These are phyloP conservation scores for Torulaspora maleeae DNA, from an alignment of 805 yeast genomes.

Conservation along the genomic window DNA sequence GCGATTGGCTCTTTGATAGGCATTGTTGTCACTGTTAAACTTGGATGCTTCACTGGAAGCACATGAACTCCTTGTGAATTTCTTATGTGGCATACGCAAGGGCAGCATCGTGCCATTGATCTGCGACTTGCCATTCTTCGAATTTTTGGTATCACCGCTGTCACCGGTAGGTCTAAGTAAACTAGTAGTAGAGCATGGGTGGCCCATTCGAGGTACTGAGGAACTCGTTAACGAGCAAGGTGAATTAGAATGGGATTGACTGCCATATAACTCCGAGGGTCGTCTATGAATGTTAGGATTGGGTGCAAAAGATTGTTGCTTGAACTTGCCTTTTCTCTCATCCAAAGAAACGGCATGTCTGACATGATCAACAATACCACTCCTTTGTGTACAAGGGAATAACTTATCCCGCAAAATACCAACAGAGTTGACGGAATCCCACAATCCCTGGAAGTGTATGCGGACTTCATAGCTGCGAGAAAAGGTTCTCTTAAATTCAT, in stretches of 20 bases:
- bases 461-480: slow-evolving; percentile 40
- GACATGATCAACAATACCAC: slow-evolving; percentile 50
- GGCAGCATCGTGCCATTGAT: background rate
- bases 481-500: slow-evolving; percentile 53
- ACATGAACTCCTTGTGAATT: background rate
- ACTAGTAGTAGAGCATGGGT: background rate
- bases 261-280: slow-evolving; percentile 21
- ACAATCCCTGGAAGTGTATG: slow-evolving; percentile 59
- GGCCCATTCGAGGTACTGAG: background rate
- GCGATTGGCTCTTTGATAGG: background rate
- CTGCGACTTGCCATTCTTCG: background rate
- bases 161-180: background rate
- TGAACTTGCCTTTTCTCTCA: slow-evolving; percentile 61
- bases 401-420: slow-evolving; percentile 54
- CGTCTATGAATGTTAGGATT: slow-evolving; percentile 36
- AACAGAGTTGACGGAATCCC: slow-evolving; percentile 66
- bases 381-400: slow-evolving; percentile 54
- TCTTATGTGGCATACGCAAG: too few relatives aligned
- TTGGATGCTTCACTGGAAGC: background rate
- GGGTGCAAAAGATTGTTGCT: slow-evolving; percentile 50
- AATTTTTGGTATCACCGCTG: too few relatives aligned
- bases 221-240: background rate
- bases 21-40: background rate
- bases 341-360: slow-evolving; percentile 66
- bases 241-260: background rate